A percentile compares a stretch with the other conserved stretches of the same genome.
phyloP scores from a whole-genome alignment of 1,284 basidiomycete genomes.

The Inonotus obliquus region DNA sequence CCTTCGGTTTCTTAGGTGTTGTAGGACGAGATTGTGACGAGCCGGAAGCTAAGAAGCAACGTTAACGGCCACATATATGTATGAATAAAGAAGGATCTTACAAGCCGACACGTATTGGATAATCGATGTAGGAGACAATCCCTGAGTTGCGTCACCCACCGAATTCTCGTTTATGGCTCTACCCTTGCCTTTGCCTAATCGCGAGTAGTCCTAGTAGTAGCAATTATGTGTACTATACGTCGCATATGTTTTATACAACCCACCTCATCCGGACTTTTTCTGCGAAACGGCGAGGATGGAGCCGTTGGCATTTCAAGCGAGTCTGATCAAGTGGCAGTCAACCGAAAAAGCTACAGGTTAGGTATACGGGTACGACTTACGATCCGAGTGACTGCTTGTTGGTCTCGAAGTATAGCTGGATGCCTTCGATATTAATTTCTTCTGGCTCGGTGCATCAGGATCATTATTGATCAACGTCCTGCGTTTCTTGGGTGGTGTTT shows the following conservation, averaged over 20 bases:
- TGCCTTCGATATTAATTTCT: background rate
- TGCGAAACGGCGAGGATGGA: background rate
- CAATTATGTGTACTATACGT: background rate
- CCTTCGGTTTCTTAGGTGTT: constrained; percentile 27
- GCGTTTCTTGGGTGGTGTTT: constrained; percentile 9
- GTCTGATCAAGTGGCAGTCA: background rate
- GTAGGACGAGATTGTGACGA: constrained; percentile 16
- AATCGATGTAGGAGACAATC: background rate
- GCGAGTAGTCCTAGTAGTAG: background rate
- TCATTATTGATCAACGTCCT: background rate
- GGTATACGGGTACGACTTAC: background rate
- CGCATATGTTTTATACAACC: background rate
- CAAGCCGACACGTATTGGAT: background rate
- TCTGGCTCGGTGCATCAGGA: background rate
- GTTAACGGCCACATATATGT: constrained; percentile 18
- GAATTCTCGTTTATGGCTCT: background rate
- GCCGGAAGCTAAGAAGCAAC: constrained; percentile 19
- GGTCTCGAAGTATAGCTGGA: background rate
- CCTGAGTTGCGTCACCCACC: background rate
- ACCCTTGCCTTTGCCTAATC: background rate
- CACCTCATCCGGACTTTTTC: background rate
- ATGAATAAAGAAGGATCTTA: constrained; percentile 1
- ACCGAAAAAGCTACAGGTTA: no score
- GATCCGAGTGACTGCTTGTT: background rate
- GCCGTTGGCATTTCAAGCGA: constrained; percentile 2